phyloP scores from a whole-genome alignment of 331 rosid genomes.

The Telfairia occidentalis region DNA sequence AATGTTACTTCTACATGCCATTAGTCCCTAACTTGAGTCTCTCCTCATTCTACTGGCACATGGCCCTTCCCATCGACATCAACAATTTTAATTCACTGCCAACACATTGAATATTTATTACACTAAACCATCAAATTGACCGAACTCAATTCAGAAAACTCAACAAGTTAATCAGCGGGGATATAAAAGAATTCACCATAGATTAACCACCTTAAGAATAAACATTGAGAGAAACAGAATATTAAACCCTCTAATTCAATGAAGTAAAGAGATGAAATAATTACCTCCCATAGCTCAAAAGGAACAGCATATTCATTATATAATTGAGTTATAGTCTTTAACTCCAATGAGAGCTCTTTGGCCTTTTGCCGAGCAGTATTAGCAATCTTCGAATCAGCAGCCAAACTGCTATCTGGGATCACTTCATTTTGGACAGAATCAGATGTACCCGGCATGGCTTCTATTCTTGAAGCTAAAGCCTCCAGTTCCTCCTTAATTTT shows the following conservation, averaged over 20 bases:
- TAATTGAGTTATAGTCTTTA: slow-evolving; percentile 81
- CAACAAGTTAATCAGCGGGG: not conserved
- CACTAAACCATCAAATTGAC: not conserved
- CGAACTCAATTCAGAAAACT: not conserved
- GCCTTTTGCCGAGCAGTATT: slow-evolving; percentile 50
- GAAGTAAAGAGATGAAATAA: slow-evolving; percentile 12
- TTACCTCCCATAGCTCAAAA: slow-evolving; percentile 96
- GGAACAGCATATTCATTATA: slow-evolving; percentile 97
- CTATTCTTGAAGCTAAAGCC: slow-evolving; percentile 57
- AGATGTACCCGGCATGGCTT: slow-evolving; percentile 39
- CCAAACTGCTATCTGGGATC: slow-evolving; percentile 25
- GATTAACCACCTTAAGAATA: not conserved
- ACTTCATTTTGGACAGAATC: slow-evolving; percentile 42
- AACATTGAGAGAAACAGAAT: not conserved
- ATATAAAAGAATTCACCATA: not conserved
- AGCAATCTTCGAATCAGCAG: slow-evolving; percentile 33
- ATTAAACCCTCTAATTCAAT: not conserved
- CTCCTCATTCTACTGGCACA: not conserved
- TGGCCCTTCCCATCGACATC: not conserved
- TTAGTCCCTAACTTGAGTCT: too few relatives aligned
- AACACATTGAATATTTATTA: not conserved
- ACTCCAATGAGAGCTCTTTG: slow-evolving; percentile 64
- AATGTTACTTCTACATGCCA: not conserved
- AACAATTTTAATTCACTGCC: not conserved
- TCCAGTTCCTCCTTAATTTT: slow-evolving; percentile 84